These are phyloP conservation scores for Podospora didyma DNA, from an alignment of 495 filamentous ascomycete species.

Conservation along the genomic window DNA sequence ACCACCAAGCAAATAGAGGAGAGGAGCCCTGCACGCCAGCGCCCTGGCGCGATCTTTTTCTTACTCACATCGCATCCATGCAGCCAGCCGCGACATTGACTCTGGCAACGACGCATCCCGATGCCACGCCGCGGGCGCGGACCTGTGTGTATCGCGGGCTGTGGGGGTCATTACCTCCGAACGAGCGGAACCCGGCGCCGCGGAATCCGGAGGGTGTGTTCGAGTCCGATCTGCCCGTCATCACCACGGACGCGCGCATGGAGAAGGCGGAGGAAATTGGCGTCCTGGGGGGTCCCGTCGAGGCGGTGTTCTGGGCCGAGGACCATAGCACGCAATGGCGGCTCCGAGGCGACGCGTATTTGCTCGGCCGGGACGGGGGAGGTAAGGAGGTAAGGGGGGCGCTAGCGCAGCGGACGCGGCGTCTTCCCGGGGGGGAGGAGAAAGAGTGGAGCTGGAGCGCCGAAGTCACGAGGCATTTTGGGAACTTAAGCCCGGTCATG, in stretches of 20 bases:
- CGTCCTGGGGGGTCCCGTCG: conserved; percentile 65
- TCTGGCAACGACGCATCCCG: conserved; percentile 60
- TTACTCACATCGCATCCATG: conserved; percentile 59
- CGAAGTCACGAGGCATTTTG: conserved; percentile 83
- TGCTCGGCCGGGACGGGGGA: conserved; percentile 56
- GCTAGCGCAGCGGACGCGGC: conserved; percentile 47
- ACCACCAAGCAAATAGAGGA: neutral
- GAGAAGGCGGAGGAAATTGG: conserved; percentile 69
- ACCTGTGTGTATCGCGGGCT: conserved; percentile 75
- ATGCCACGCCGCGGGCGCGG: conserved; percentile 36
- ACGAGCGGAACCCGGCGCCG: conserved; percentile 59
- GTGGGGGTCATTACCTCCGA: conserved; percentile 64
- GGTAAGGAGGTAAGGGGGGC: conserved; percentile 36
- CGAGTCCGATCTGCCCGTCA: conserved; percentile 69
- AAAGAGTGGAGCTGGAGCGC: conserved; percentile 62
- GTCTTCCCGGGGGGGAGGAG: conserved; percentile 12
- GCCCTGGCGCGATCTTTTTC: conserved; percentile 66
- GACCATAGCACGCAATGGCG: conserved; percentile 77
- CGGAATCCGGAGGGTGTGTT: conserved; percentile 64
- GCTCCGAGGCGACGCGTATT: conserved; percentile 67
- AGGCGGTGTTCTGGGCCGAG: conserved; percentile 80
- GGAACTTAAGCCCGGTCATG: conserved; percentile 74
- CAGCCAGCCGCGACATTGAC: conserved; percentile 64
- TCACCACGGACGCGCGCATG: conserved; percentile 88
- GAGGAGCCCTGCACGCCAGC: conserved; percentile 23